These are phyloP conservation scores for Rhynchospora breviuscula DNA, from an alignment of 176 grass and related monocot genomes.

Conservation along the genomic window DNA sequence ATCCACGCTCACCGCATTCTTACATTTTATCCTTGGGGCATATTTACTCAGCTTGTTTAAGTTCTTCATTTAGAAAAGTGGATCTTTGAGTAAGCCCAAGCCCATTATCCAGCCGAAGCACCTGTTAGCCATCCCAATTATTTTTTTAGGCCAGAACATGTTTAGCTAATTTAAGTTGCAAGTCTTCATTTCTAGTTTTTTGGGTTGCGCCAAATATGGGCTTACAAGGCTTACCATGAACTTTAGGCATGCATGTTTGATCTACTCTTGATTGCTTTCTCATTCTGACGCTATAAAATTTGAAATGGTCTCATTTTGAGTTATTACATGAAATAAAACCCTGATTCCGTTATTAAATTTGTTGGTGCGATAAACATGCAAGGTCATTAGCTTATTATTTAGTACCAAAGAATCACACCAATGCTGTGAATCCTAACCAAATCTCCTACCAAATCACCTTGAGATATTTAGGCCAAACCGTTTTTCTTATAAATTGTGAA, in stretches of 20 bases:
- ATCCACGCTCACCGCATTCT: conserved; percentile 71
- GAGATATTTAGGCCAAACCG: not conserved
- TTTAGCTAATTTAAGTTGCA: no score
- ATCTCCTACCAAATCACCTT: not conserved
- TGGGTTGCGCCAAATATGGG: not conserved
- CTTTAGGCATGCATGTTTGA: not conserved
- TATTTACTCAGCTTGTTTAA: no score
- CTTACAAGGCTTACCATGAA: not conserved
- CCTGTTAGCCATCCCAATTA: no score
- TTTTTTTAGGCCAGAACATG: no score
- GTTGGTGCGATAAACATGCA: not conserved
- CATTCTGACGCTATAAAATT: not conserved
- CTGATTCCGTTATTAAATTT: not conserved
- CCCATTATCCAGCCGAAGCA: no score
- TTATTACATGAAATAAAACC: not conserved
- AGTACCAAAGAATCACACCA: not conserved
- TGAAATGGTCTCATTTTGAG: not conserved
- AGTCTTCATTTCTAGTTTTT: not conserved
- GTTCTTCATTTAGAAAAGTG: no score
- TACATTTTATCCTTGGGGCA: no score
- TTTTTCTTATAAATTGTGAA: not conserved
- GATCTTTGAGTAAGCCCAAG: no score
- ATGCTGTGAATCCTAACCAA: not conserved
- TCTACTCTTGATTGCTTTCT: not conserved
- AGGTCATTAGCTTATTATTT: not conserved